Percentiles rank a stretch among this genome's conserved stretches.
Conservation (phyloP, 768 basidiomycete genomes). For the Pholiota microspora region DNA sequence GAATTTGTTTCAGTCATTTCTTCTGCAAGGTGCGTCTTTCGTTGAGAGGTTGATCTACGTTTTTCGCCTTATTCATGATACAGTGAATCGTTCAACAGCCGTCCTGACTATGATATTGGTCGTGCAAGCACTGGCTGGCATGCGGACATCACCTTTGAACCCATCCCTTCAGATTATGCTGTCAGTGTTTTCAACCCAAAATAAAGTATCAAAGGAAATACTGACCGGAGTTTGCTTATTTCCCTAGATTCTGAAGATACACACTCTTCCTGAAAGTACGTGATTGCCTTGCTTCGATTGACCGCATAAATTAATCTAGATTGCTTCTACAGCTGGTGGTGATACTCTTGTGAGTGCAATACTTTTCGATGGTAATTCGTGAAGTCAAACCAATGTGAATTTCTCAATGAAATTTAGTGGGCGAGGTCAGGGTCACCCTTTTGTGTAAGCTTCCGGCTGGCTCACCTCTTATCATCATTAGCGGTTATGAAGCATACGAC, state of each 20-base stretch:
- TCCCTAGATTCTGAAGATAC: slow-evolving; percentile 37
- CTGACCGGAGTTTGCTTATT: background rate
- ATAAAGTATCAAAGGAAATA: background rate
- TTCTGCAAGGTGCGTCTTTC: slow-evolving; percentile 33
- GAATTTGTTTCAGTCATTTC: slow-evolving; percentile 55
- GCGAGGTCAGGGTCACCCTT: slow-evolving; percentile 27
- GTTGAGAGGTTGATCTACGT: background rate
- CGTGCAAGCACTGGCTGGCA: slow-evolving; percentile 48
- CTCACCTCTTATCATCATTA: slow-evolving; percentile 7
- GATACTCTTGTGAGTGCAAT: slow-evolving; percentile 37
- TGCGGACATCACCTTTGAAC: slow-evolving; percentile 61
- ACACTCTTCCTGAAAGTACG: slow-evolving; percentile 36
- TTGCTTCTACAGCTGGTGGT: slow-evolving; percentile 30
- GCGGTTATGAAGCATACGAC: slow-evolving; percentile 64
- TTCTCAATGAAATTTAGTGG: slow-evolving; percentile 25
- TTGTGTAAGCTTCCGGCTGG: background rate
- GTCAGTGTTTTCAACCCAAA: slow-evolving; percentile 18
- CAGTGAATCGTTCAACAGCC: background rate
- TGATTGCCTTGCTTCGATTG: background rate
- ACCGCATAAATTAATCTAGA: background rate
- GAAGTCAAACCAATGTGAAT: too few species aligned
- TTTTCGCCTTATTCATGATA: background rate
- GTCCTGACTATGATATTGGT: slow-evolving; percentile 18
- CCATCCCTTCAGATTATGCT: slow-evolving; percentile 58
- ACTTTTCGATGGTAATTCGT: too few species aligned